Percentiles rank a stretch among this genome's conserved stretches.
Evolutionary conservation across 1,284 basidiomycete genomes (phyloP).

Genomic region (Cutaneotrichosporon sp.): DNA sequence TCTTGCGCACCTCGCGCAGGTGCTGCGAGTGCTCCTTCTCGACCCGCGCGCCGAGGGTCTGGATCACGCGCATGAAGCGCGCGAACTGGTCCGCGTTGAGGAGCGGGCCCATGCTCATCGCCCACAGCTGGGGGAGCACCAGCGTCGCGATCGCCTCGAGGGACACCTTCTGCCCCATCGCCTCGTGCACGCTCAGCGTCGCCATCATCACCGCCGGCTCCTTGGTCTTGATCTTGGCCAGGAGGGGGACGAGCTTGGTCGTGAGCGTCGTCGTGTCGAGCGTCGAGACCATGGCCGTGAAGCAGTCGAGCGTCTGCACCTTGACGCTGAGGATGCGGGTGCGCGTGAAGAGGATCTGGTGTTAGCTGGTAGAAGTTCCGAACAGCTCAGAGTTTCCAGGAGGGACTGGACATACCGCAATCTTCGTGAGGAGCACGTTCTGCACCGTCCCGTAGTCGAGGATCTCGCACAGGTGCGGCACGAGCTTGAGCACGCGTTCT

Average conservation of each 20-base stretch:
- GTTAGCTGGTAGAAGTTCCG: not conserved
- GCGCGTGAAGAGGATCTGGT: slow-evolving; percentile 81
- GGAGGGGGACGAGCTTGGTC: slow-evolving; percentile 88
- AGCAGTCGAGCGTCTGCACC: slow-evolving; percentile 83
- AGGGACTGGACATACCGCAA: slow-evolving; percentile 64
- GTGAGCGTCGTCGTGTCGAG: slow-evolving; percentile 90
- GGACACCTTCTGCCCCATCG: slow-evolving; percentile 94
- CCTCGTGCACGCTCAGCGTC: slow-evolving; percentile 90
- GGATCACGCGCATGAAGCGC: slow-evolving; percentile 70
- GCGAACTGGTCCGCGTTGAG: slow-evolving; percentile 88
- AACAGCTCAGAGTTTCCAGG: too few species aligned
- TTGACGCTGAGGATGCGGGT: slow-evolving; percentile 84
- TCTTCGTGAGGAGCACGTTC: slow-evolving; percentile 78
- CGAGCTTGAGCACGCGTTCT: slow-evolving; percentile 81
- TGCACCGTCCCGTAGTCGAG: slow-evolving; percentile 93
- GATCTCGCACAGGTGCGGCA: slow-evolving; percentile 86
- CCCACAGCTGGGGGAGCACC: slow-evolving; percentile 90
- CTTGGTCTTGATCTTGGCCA: slow-evolving; percentile 93
- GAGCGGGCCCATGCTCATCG: slow-evolving; percentile 94
- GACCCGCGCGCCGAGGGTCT: slow-evolving; percentile 50
- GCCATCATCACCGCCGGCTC: slow-evolving; percentile 94
- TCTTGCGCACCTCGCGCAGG: slow-evolving; percentile 50
- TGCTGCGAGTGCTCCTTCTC: slow-evolving; percentile 54
- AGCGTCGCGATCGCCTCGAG: slow-evolving; percentile 91
- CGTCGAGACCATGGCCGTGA: slow-evolving; percentile 88